Conservation (phyloP, 2,329 filamentous ascomycete species). For the Calonectria hawksworthii region DNA sequence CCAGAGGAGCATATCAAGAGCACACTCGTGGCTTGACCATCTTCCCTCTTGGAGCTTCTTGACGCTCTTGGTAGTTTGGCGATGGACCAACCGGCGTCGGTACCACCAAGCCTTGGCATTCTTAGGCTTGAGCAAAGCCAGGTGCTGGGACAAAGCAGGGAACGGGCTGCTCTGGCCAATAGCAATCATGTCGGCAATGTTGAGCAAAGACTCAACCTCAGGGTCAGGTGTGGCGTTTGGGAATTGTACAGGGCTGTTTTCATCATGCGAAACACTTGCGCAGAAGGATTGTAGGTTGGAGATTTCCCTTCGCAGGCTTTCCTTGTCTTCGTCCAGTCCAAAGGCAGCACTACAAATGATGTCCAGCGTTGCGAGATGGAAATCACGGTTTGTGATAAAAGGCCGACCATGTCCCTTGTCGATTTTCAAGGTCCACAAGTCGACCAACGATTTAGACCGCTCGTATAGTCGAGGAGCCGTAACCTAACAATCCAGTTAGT, state of each 20-base stretch:
- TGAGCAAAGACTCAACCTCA: slow-evolving; percentile 40
- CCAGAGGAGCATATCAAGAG: slow-evolving; percentile 52
- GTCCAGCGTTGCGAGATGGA: slow-evolving; percentile 51
- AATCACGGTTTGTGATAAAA: slow-evolving; percentile 50
- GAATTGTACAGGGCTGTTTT: slow-evolving; percentile 31
- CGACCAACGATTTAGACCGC: slow-evolving; percentile 47
- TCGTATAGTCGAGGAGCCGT: slow-evolving; percentile 53
- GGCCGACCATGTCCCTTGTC: slow-evolving; percentile 45
- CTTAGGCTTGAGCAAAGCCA: slow-evolving; percentile 42
- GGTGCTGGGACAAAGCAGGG: slow-evolving; percentile 34
- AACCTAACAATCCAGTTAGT: slow-evolving; percentile 40
- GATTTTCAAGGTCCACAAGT: slow-evolving; percentile 52
- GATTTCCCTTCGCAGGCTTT: slow-evolving; percentile 34
- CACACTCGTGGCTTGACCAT: slow-evolving; percentile 34
- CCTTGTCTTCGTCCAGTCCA: slow-evolving; percentile 42
- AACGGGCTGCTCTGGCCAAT: slow-evolving; percentile 42
- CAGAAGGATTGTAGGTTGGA: slow-evolving; percentile 21
- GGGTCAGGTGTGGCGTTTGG: slow-evolving; percentile 28
- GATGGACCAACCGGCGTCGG: slow-evolving; percentile 36
- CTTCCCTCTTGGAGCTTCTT: slow-evolving; percentile 29
- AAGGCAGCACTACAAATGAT: slow-evolving; percentile 54
- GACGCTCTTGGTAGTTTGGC: slow-evolving; percentile 40
- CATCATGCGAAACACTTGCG: background rate
- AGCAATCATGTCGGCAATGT: slow-evolving; percentile 44
- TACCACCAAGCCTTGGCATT: slow-evolving; percentile 45